phyloP scores from a whole-genome alignment of 176 grass and related monocot species.

The Lolium multiflorum region DNA sequence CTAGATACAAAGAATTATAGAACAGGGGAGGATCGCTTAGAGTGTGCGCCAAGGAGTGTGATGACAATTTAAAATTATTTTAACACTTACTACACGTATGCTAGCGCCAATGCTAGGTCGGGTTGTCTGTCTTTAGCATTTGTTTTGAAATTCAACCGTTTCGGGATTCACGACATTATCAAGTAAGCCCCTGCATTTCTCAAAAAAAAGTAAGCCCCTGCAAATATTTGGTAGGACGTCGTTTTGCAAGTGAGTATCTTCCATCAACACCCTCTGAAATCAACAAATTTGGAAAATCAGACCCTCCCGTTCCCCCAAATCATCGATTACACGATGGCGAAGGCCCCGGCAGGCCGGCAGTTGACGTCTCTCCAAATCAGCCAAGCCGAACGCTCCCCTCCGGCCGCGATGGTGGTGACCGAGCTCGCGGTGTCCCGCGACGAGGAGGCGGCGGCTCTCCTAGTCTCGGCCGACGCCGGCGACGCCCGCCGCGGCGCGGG shows the following conservation, averaged over 20 bases:
- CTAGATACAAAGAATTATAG: too few relatives aligned
- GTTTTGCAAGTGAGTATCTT: background rate
- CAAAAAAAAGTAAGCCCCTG: too few relatives aligned
- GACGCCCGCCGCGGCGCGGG: background rate
- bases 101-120: background rate
- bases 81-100: background rate
- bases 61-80: too few relatives aligned
- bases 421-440: constrained; percentile 35
- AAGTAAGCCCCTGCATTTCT: too few relatives aligned
- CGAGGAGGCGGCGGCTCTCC: constrained; percentile 45
- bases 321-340: background rate
- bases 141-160: background rate
- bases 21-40: too few relatives aligned
- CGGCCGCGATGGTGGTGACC: constrained; percentile 37
- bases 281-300: background rate
- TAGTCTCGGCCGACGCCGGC: constrained; percentile 28
- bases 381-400: background rate
- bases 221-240: background rate
- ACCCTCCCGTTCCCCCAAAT: constrained; percentile 25
- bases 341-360: background rate
- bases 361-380: constrained; percentile 21
- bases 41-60: background rate
- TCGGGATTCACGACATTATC: background rate
- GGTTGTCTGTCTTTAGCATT: background rate
- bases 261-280: background rate